Evolutionary conservation across 257 asterid species (phyloP).

Genomic region (Parsonsia alboflavescens): DNA sequence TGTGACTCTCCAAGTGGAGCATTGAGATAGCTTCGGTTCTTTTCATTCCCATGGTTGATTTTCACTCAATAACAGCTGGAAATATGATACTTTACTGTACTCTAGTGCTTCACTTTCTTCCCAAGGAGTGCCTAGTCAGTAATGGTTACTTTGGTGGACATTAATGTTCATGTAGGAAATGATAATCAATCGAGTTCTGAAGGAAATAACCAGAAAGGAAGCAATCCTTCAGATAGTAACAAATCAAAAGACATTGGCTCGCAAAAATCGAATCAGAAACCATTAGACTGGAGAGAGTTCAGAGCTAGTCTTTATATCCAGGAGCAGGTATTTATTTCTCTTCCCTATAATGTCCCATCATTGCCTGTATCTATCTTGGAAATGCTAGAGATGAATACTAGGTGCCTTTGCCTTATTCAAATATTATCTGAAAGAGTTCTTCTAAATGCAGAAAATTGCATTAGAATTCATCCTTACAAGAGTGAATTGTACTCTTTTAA

Average conservation of each 20-base stretch:
- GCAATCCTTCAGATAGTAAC: slow-evolving; percentile 43
- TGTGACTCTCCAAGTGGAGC: not conserved
- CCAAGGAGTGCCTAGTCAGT: not conserved
- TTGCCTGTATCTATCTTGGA: not conserved
- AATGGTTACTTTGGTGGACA: slow-evolving; percentile 7
- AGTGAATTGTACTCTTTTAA: not conserved
- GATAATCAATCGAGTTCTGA: slow-evolving; percentile 43
- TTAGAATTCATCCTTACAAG: not conserved
- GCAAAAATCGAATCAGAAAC: slow-evolving; percentile 45
- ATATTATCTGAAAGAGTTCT: not conserved
- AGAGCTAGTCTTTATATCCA: slow-evolving; percentile 41
- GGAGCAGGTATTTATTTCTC: slow-evolving; percentile 34
- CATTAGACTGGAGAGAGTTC: slow-evolving; percentile 61
- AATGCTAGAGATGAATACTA: slow-evolving; percentile 1
- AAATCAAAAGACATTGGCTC: slow-evolving; percentile 43
- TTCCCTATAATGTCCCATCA: not conserved
- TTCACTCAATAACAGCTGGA: not conserved
- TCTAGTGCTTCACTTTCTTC: not conserved
- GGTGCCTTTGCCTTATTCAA: not conserved
- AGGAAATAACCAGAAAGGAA: slow-evolving; percentile 60
- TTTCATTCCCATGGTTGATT: not conserved
- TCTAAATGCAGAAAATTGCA: not conserved
- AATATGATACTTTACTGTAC: not conserved
- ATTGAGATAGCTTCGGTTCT: not conserved
- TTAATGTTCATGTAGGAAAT: slow-evolving; percentile 24